A percentile compares a stretch with the other conserved stretches of the same genome.
These are phyloP conservation scores for Lentinula boryana DNA, from an alignment of 768 basidiomycete genomes.

Conservation along the genomic window DNA sequence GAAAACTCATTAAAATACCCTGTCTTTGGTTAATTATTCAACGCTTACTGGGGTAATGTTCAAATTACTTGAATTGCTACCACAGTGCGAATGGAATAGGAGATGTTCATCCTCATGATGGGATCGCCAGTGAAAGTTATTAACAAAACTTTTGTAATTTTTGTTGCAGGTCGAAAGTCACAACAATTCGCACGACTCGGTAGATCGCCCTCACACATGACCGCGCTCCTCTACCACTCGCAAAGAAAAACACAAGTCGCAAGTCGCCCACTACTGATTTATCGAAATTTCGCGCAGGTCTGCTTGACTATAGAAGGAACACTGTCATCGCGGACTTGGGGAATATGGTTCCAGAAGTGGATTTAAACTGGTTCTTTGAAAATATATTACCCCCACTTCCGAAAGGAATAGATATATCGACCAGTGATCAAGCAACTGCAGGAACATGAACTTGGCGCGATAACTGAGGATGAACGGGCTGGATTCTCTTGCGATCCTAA, in stretches of 20 bases:
- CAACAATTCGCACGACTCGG: neutral
- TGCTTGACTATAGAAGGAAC: neutral
- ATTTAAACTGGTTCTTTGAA: neutral
- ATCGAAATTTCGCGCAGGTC: neutral
- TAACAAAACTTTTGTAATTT: too few relatives aligned
- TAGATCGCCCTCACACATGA: neutral
- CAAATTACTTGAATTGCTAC: too few relatives aligned
- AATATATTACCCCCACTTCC: neutral
- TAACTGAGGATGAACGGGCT: neutral
- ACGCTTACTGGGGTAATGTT: too few relatives aligned
- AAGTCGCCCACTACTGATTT: neutral
- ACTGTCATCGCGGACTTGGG: slow-evolving; percentile 33
- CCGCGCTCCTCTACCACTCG: neutral
- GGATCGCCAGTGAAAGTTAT: too few relatives aligned
- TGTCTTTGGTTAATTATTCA: too few relatives aligned
- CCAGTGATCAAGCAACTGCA: neutral
- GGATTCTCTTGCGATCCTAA: neutral
- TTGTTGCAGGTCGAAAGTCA: too few relatives aligned
- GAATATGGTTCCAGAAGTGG: slow-evolving; percentile 33
- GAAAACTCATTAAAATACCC: too few relatives aligned
- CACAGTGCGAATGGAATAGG: too few relatives aligned
- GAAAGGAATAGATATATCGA: neutral
- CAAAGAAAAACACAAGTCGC: too few relatives aligned
- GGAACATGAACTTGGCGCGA: neutral
- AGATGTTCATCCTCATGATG: too few relatives aligned